Conservation (phyloP, 148 eudicot genomes). For the Persicaria tinctoria region DNA sequence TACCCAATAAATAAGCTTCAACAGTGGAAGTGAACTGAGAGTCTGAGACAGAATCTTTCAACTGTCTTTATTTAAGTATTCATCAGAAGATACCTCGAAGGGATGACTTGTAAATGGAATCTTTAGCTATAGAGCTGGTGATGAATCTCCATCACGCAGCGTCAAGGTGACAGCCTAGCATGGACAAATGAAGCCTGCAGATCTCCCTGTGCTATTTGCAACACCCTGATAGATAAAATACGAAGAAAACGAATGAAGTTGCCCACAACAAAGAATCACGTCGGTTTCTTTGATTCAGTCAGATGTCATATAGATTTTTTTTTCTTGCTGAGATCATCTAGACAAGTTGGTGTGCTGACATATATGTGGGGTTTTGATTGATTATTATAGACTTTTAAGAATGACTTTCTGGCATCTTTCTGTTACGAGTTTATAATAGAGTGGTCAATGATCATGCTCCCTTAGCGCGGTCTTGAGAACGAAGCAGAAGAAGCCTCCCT, state of each 20-base stretch:
- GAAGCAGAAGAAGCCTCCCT: too few relatives aligned
- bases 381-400: too few relatives aligned
- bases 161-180: slow-evolving; percentile 1
- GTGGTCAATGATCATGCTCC: too few relatives aligned
- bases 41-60: too few relatives aligned
- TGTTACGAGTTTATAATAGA: neutral
- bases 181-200: neutral
- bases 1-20: too few relatives aligned
- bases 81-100: neutral
- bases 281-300: slow-evolving; percentile 6
- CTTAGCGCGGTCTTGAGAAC: too few relatives aligned
- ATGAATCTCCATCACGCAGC: neutral
- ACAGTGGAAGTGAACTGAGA: too few relatives aligned
- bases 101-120: neutral
- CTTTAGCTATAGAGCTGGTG: neutral
- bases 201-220: neutral
- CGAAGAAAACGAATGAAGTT: neutral
- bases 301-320: neutral
- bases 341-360: neutral
- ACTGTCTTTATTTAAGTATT: too few relatives aligned
- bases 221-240: neutral
- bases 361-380: neutral
- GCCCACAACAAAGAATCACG: neutral
- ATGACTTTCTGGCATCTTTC: too few relatives aligned
- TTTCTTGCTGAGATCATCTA: too few relatives aligned